Percentiles rank a stretch among this genome's conserved stretches.
phyloP scores from a whole-genome alignment of 202 grass and related monocot genomes.

The Setaria viridis region DNA sequence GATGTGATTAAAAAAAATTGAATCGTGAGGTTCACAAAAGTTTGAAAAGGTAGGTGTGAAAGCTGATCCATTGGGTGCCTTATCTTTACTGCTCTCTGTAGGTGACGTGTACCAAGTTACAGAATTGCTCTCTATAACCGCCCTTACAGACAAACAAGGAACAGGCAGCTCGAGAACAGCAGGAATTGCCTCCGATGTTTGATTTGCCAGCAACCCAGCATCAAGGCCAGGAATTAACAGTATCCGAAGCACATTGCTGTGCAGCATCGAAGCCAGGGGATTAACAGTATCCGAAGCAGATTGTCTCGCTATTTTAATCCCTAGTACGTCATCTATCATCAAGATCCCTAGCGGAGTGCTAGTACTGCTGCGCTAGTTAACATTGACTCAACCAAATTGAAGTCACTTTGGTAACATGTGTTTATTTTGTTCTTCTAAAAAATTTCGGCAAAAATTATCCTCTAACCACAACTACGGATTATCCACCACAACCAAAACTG shows the following conservation, averaged over 20 bases:
- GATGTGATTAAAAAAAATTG: too few relatives aligned
- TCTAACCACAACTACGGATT: too few relatives aligned
- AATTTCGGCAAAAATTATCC: too few relatives aligned
- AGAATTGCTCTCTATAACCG: too few relatives aligned
- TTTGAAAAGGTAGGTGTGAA: too few relatives aligned
- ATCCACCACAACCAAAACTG: too few relatives aligned
- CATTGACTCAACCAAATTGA: slow-evolving; percentile 6
- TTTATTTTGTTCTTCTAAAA: too few relatives aligned
- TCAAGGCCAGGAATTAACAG: slow-evolving; percentile 40
- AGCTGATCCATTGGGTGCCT: too few relatives aligned
- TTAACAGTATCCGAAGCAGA: slow-evolving; percentile 50
- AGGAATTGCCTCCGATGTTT: slow-evolving; percentile 38
- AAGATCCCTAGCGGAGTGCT: background rate
- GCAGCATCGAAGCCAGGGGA: background rate
- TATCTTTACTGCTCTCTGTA: too few relatives aligned
- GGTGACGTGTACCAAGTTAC: too few relatives aligned
- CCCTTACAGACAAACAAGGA: slow-evolving; percentile 3
- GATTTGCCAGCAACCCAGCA: slow-evolving; percentile 40
- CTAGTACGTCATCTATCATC: background rate
- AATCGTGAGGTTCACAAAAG: too few relatives aligned
- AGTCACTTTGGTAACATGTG: too few relatives aligned
- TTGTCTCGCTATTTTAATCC: background rate
- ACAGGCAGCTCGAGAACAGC: slow-evolving; percentile 28
- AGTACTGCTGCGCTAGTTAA: background rate
- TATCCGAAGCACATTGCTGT: slow-evolving; percentile 38